Percentiles rank a stretch among this genome's conserved stretches.
phyloP scores from a whole-genome alignment of 768 basidiomycete species.

The Pleurotus ostreatus region DNA sequence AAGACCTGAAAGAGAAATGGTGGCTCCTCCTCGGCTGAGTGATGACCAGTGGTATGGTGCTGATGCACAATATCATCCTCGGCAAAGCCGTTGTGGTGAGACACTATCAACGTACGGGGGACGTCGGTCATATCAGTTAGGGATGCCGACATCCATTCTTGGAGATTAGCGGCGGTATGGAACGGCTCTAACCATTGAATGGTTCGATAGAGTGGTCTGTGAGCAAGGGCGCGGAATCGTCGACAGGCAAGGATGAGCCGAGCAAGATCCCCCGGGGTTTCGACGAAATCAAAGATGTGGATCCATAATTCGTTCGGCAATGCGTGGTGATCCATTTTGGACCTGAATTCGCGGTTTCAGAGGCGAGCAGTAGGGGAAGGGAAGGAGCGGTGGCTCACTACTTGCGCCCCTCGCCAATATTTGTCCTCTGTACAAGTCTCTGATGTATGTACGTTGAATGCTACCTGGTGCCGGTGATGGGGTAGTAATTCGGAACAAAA shows the following conservation, averaged over 20 bases:
- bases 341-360: too few species aligned
- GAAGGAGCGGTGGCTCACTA: too few species aligned
- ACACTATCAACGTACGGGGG: background rate
- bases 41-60: background rate
- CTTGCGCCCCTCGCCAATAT: too few species aligned
- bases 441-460: too few species aligned
- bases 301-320: constrained; percentile 6
- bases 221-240: background rate
- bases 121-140: background rate
- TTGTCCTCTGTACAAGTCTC: too few species aligned
- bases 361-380: too few species aligned
- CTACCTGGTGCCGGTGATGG: too few species aligned
- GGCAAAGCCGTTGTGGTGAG: constrained; percentile 2
- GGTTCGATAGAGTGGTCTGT: background rate
- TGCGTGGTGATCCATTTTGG: background rate
- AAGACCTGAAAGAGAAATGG: background rate
- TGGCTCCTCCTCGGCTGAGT: background rate
- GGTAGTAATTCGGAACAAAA: too few species aligned
- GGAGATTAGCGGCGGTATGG: constrained; percentile 1
- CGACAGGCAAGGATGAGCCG: background rate
- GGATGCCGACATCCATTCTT: background rate
- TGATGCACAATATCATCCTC: constrained; percentile 1
- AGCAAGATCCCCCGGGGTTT: background rate
- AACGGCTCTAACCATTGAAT: constrained; percentile 1
- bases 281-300: background rate